Evolutionary conservation across 2,329 filamentous ascomycete species (phyloP), one percentile per base, ranked within the genome.

Genomic region (Penicillium sp.): DNA sequence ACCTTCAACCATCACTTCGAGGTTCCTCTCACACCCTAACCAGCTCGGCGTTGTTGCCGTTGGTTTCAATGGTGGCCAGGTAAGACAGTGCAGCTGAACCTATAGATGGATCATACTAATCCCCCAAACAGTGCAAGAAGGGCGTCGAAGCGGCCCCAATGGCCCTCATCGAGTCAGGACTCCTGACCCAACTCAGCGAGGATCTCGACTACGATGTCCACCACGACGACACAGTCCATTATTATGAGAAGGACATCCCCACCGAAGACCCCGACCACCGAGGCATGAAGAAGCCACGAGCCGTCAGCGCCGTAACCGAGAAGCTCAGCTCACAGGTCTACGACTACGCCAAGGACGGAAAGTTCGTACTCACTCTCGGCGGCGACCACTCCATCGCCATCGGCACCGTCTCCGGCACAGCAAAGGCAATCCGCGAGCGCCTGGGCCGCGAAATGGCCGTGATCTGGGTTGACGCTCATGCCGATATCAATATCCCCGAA

Each of bases 391-490:
- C 88, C 62, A 95, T 99, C 71, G 94, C 94, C 61, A 95, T 99
- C 66, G 94, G 94, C 61, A 96, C 91, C 46, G 86, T 99, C 66
- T 88, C 89, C 29, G 94, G 94, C 39, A 90, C 89, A 1, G 90
- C 92, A 35, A 90, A 88, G 78, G 94, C 93, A 0, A 87, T 90
- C 39, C 85, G 90, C 56, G 92, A 99, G 81, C 81, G 93, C 18
- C 79, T 96, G 57, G 85, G 80, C 43, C 83, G 88, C 54, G 93
- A 97, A 67, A 87, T 97, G 61, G 94, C 92, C 13, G 90, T 99
- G 56, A 95, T 99, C 74, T 99, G 94, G 94, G 94, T 99, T 32
- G 94, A 99, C 76, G 94, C 94, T 26, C 94, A 99, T 76, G 89
- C 93, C 53, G 94, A 99, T 75, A 97, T 99, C 81, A 99, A 99